Evolutionary conservation across 2,329 filamentous ascomycete species (phyloP), one percentile per base, ranked within the genome.

Genomic region (Chrysoporthe deuterocubensis): DNA sequence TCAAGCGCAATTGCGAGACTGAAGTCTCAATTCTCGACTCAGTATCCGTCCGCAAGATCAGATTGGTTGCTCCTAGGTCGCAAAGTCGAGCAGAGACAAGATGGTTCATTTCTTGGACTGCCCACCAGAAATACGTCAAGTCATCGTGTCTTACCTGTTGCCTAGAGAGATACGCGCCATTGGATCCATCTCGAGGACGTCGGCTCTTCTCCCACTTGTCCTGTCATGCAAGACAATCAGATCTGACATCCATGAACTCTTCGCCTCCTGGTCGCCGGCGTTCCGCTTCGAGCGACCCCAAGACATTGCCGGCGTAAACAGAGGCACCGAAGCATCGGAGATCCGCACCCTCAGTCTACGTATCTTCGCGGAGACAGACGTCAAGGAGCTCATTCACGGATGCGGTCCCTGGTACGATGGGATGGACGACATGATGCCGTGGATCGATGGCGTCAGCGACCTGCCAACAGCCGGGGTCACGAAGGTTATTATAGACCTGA

Each of bases 91-190:
- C 0, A 52, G 4, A 1, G 11, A 2, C 18, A 40, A 13, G 1
- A 34, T 16, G 21, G 40, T 43, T 18, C 21, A n/a, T 37, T 42
- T 66, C 42, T 32, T 66, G 11, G 34, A 40, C 58, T 62, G 59
- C 3, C 65, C 64, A 6, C 3, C 64, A 21, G 64, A 66, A 57
- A 26, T 66, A 32, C 58, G 64, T 2, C 64, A 66, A 37, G 57
- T 34, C 14, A 48, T 66, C 58, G 48, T 66, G 7, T 7, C 40
- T 52, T 11, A 26, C 48, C 32, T 44, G 37, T n/a, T 66, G 26
- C 64, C 64, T 14, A 4, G 5, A 11, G 64, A 66, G 3, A 46
- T 62, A 37, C 64, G 32, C 57, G 52, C 42, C 26, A 42, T 13
- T 32, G 64, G 58, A 5, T 21, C 42, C 11, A 26, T 16, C 34